Evolutionary conservation across 2,329 filamentous ascomycete genomes (phyloP).

Genomic region (Cephalotrichum gorgonifer): DNA sequence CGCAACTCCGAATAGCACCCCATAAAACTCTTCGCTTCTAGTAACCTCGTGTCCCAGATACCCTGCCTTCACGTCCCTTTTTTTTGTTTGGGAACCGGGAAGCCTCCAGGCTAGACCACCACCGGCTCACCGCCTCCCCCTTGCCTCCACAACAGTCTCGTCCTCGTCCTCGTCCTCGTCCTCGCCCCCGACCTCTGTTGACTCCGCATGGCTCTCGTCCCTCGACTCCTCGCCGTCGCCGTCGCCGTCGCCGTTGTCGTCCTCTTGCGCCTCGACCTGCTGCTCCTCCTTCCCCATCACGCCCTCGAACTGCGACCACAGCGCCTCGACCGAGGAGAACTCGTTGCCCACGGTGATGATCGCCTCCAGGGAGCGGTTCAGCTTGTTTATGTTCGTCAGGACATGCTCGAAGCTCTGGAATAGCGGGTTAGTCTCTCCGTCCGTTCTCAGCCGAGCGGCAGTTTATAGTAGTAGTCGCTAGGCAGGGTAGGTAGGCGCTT

Average conservation of each 20-base stretch:
- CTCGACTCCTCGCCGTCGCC: slow-evolving; percentile 9
- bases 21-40: not conserved
- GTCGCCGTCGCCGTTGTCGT: slow-evolving; percentile 12
- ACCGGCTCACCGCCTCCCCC: slow-evolving; percentile 5
- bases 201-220: not conserved
- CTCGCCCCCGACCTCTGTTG: slow-evolving; percentile 5
- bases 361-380: slow-evolving; percentile 86
- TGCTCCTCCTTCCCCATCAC: slow-evolving; percentile 71
- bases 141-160: not conserved
- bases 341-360: slow-evolving; percentile 93
- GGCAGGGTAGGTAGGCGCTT: not conserved
- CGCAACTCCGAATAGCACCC: not conserved
- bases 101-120: no score
- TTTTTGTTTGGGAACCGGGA: no score
- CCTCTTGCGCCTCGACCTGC: slow-evolving; percentile 6
- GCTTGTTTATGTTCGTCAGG: slow-evolving; percentile 87
- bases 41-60: not conserved
- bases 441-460: not conserved
- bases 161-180: slow-evolving; percentile 9
- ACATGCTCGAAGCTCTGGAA: slow-evolving; percentile 73
- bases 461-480: not conserved
- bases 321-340: slow-evolving; percentile 89
- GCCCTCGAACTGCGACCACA: slow-evolving; percentile 95
- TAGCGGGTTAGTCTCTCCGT: not conserved
- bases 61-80: no score